Base-by-base conservation (phyloP, 495 filamentous ascomycete genomes). In the Tuber magnatum region DNA sequence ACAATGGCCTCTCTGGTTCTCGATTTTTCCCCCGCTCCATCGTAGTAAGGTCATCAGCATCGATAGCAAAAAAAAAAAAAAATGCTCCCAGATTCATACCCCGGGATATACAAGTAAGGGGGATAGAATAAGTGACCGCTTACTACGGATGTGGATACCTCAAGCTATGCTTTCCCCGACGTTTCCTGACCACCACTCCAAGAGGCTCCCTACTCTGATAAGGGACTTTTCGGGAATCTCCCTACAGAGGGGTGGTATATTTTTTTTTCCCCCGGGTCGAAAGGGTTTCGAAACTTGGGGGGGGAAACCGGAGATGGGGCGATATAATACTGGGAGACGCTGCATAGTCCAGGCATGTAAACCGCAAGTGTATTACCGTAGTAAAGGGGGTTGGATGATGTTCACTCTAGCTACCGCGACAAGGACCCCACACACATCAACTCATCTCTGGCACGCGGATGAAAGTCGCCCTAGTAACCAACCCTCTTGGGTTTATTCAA, bases 131-230 rank as follows among this genome's bases (percentile, higher is more conserved):
- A 43, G 83, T 86, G 71, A 48, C 83, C n/a, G 85, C 90, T 74
- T 83, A 84, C 43, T 91, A 91, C 77, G 83, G 86, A n/a, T 84
- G 88, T 72, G 85, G 90, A 69, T 84, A 89, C 72, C 83, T 91
- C 35, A 84, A 86, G 7, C 89, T 7, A 40, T 40, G 39, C 88
- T 9, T 91, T 90, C 75, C 89, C 89, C 0, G 84, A 88, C 35
- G 71, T 89, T 71, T 83, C 86, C 20, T 90, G 88, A 88, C 83
- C 82, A 2, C 82, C 87, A 0, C 77, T 91, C n/a, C 83, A 84
- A 48, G 84, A 88, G 41, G 82, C 86, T 6, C 81, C 85, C 0
- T 89, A 90, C 74, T 75, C 85, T 20, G 89, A 91, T 77, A 88
- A 86, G 77, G 89, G 88, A 18, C 82, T 87, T 61, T 82, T 85